Evolutionary conservation across 1,284 basidiomycete genomes (phyloP).

Genomic region (Termitomyces sp.): DNA sequence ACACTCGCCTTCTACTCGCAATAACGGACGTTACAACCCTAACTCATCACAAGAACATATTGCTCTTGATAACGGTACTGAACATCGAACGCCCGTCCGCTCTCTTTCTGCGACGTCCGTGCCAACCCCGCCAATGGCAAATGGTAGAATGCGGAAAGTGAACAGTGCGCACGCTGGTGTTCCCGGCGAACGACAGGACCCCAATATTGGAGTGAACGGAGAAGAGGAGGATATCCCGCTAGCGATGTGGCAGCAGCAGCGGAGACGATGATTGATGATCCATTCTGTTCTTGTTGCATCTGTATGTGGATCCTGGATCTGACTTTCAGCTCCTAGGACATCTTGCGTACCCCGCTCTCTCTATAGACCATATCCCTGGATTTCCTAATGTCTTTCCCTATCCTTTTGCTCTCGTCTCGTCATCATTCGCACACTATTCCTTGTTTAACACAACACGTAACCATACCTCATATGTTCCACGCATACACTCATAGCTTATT

Average conservation of each 20-base stretch:
- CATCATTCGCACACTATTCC: constrained; percentile 9
- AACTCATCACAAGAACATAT: constrained; percentile 30
- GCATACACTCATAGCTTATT: constrained; percentile 15
- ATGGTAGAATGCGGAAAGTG: constrained; percentile 60
- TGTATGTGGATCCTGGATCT: constrained; percentile 8
- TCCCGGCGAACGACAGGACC: constrained; percentile 32
- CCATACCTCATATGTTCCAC: constrained; percentile 8
- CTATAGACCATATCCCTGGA: constrained; percentile 17
- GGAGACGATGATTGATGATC: constrained; percentile 39
- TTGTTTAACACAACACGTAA: constrained; percentile 4
- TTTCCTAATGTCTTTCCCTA: constrained; percentile 6
- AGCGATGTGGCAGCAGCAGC: constrained; percentile 71
- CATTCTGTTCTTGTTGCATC: background rate
- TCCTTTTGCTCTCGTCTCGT: constrained; percentile 10
- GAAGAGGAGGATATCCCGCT: constrained; percentile 76
- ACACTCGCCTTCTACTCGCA: constrained; percentile 30
- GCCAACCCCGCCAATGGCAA: constrained; percentile 36
- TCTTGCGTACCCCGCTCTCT: constrained; percentile 9
- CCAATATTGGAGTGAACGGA: constrained; percentile 27
- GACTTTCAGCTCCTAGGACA: constrained; percentile 6
- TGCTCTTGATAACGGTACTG: constrained; percentile 27
- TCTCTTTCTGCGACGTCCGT: constrained; percentile 63
- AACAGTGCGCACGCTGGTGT: constrained; percentile 57
- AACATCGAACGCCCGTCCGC: constrained; percentile 40
- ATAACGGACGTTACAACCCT: constrained; percentile 21